Evolutionary conservation across 176 grass and related monocot species (phyloP).

Genomic region (Phragmites australis): DNA sequence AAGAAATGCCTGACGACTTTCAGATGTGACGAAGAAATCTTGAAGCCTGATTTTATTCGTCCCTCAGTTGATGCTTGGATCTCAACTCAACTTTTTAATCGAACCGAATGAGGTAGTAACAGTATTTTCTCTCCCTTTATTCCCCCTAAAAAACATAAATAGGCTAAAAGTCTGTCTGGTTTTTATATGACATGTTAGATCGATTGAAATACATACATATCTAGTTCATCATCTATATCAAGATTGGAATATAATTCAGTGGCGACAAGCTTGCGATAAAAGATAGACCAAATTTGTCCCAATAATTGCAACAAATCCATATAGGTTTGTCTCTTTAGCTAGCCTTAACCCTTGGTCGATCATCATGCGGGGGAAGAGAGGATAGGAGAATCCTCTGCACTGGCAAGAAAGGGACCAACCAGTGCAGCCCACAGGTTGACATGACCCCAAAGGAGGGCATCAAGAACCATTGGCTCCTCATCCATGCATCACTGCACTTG

Average conservation of each 20-base stretch:
- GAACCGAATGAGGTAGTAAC: no score
- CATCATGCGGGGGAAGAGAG: not conserved
- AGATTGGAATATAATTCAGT: conserved; percentile 19
- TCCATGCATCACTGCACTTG: conserved; percentile 31
- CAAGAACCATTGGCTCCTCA: conserved; percentile 30
- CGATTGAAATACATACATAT: not conserved
- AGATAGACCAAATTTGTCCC: conserved; percentile 15
- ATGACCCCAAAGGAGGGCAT: conserved; percentile 49
- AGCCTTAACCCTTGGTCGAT: not conserved
- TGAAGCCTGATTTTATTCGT: no score
- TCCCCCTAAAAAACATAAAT: no score
- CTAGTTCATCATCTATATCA: conserved; percentile 2
- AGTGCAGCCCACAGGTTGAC: conserved; percentile 25
- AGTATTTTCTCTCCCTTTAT: no score
- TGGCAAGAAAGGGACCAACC: conserved; percentile 41
- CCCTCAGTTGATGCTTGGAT: no score
- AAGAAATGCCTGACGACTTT: not conserved
- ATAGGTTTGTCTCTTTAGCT: conserved; percentile 23
- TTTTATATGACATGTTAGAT: no score
- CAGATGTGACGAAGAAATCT: not conserved
- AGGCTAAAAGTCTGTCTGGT: no score
- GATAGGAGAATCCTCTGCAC: conserved; percentile 31
- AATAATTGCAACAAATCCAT: conserved; percentile 38
- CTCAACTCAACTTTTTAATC: no score
- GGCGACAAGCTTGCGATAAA: conserved; percentile 43